These are phyloP conservation scores for Trichophyton equinum DNA, from an alignment of 2,329 filamentous ascomycete species.

Conservation along the genomic window DNA sequence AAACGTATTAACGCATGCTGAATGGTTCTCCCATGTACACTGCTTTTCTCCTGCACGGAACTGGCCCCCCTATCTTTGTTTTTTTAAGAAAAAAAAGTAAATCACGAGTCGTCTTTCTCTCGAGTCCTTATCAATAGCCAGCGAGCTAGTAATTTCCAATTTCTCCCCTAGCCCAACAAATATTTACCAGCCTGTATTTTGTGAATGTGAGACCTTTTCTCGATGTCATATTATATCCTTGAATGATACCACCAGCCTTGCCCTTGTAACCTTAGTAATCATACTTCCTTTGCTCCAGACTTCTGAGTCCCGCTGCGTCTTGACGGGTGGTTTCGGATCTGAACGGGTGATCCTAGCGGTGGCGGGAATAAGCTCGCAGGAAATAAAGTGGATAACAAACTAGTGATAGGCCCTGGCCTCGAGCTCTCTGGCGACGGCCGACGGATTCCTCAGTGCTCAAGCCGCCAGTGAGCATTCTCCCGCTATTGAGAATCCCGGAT, in stretches of 20 bases:
- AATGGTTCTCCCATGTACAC: not conserved
- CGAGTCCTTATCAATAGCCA: not conserved
- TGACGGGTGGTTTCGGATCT: not conserved
- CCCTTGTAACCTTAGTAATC: not conserved
- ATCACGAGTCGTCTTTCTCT: not conserved
- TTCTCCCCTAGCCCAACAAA: not conserved
- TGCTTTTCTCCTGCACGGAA: not conserved
- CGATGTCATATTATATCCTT: not conserved
- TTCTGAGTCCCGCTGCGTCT: not conserved
- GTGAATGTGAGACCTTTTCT: not conserved
- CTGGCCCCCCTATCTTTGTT: not conserved
- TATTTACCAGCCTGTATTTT: not conserved
- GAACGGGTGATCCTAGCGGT: not conserved
- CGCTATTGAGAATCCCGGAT: too few relatives aligned
- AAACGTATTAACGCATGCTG: not conserved
- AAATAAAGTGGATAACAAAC: too few relatives aligned
- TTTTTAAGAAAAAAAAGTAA: not conserved
- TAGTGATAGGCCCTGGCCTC: not conserved
- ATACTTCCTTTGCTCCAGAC: not conserved
- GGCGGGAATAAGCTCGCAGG: not conserved
- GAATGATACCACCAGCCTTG: not conserved
- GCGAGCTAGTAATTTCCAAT: not conserved
- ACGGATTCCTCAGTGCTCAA: too few relatives aligned
- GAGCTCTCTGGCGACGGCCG: not conserved
- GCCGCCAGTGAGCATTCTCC: too few relatives aligned